Evolutionary conservation across 768 basidiomycete species (phyloP).

Genomic region (Sarcodon sp.): DNA sequence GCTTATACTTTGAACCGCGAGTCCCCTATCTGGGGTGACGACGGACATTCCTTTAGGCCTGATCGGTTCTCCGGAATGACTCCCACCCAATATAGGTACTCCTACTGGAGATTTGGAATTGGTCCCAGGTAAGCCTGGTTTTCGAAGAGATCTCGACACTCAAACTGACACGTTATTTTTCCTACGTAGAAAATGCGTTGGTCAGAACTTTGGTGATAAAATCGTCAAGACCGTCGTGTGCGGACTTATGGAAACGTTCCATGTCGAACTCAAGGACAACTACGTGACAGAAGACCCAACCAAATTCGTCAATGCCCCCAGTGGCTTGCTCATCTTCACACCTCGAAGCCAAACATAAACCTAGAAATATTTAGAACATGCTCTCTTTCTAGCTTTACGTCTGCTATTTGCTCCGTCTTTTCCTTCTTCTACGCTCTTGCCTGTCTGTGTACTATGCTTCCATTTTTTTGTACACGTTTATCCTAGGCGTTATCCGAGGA

Average conservation of each 20-base stretch:
- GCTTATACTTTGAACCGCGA: slow-evolving; percentile 1
- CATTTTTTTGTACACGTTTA: too few relatives aligned
- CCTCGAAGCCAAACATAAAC: not conserved
- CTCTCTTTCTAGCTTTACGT: too few relatives aligned
- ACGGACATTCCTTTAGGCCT: not conserved
- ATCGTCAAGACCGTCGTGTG: not conserved
- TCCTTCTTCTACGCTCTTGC: too few relatives aligned
- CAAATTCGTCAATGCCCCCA: not conserved
- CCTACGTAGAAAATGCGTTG: not conserved
- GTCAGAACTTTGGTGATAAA: slow-evolving; percentile 1
- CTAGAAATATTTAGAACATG: not conserved
- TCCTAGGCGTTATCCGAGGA: too few relatives aligned
- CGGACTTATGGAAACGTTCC: not conserved
- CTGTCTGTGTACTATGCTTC: too few relatives aligned
- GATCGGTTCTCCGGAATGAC: not conserved
- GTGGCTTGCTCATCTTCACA: not conserved
- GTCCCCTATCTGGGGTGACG: slow-evolving; percentile 1
- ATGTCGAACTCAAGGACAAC: not conserved
- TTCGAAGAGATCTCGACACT: too few relatives aligned
- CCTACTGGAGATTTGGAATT: slow-evolving; percentile 1
- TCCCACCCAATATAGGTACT: slow-evolving; percentile 1
- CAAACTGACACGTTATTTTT: too few relatives aligned
- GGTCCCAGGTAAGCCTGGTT: not conserved
- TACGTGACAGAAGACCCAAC: not conserved
- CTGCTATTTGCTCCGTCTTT: too few relatives aligned